These are phyloP conservation scores for Aechmea fasciata DNA, from an alignment of 176 grass and related monocot species.

Conservation along the genomic window DNA sequence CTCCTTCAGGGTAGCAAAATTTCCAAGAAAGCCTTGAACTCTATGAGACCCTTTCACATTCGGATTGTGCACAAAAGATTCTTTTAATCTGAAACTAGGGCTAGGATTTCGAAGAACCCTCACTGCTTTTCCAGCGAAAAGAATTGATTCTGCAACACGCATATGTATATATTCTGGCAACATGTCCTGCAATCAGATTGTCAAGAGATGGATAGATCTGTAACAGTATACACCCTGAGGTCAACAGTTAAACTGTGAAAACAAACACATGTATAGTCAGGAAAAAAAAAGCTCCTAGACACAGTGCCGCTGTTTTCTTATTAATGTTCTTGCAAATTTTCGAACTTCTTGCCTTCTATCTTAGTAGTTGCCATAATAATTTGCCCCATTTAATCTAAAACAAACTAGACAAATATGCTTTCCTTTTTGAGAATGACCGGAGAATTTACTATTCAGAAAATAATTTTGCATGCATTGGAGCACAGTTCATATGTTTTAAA, in stretches of 20 bases:
- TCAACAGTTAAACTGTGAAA: not conserved
- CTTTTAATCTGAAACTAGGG: conserved; percentile 56
- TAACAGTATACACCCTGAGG: not conserved
- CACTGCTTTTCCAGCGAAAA: conserved; percentile 94
- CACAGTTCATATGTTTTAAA: too few species aligned
- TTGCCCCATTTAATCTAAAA: too few species aligned
- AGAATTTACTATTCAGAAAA: too few species aligned
- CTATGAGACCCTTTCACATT: conserved; percentile 41
- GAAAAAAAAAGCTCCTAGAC: not conserved
- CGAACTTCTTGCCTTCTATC: too few species aligned
- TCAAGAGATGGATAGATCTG: conserved; percentile 17
- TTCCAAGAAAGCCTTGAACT: conserved; percentile 49
- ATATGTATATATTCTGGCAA: conserved; percentile 93
- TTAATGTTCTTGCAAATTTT: too few species aligned
- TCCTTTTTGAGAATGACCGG: too few species aligned
- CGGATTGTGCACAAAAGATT: conserved; percentile 38
- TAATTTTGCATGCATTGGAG: too few species aligned
- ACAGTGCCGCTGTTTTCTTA: not conserved
- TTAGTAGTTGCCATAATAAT: too few species aligned
- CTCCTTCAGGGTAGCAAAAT: conserved; percentile 33
- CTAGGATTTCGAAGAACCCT: conserved; percentile 82
- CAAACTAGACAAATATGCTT: too few species aligned
- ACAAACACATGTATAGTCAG: too few species aligned
- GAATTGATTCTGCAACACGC: conserved; percentile 91
- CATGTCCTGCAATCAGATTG: conserved; percentile 57